A percentile compares a stretch with the other conserved stretches of the same genome.
These are phyloP conservation scores for Rugonectria rugulosa DNA, from an alignment of 2,329 filamentous ascomycete species.

Conservation along the genomic window DNA sequence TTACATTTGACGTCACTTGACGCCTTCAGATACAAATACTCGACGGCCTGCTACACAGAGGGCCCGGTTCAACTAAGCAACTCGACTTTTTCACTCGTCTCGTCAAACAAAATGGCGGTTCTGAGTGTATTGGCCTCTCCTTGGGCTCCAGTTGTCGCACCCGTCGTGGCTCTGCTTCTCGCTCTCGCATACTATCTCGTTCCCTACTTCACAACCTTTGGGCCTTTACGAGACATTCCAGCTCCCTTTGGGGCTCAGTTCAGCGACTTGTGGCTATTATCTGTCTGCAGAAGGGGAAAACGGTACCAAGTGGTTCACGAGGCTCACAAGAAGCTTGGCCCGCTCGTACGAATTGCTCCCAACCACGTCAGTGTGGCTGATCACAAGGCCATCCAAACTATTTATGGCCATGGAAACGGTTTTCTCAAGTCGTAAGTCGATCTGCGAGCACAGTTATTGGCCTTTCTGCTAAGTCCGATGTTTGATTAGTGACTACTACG, in stretches of 20 bases:
- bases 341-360: conserved; percentile 82
- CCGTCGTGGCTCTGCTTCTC: too few species aligned
- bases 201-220: conserved; percentile 62
- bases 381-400: conserved; percentile 73
- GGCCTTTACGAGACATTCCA: conserved; percentile 62
- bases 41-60: background rate
- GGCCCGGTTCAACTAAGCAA: background rate
- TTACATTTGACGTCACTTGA: conserved; percentile 4
- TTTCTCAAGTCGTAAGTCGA: conserved; percentile 70
- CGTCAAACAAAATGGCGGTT: conserved; percentile 25
- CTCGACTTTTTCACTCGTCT: background rate
- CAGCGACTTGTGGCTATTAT: conserved; percentile 81
- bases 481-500: conserved; percentile 76
- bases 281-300: conserved; percentile 69
- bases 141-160: conserved; percentile 27
- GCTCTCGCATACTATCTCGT: conserved; percentile 28
- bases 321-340: conserved; percentile 77
- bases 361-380: conserved; percentile 86
- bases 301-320: conserved; percentile 71
- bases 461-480: background rate
- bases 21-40: conserved; percentile 7
- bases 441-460: fast-evolving
- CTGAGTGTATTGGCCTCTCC: conserved; percentile 27
- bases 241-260: conserved; percentile 71
- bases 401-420: conserved; percentile 84